Conservation (phyloP, 345 rosid species). For the Adansonia digitata region DNA sequence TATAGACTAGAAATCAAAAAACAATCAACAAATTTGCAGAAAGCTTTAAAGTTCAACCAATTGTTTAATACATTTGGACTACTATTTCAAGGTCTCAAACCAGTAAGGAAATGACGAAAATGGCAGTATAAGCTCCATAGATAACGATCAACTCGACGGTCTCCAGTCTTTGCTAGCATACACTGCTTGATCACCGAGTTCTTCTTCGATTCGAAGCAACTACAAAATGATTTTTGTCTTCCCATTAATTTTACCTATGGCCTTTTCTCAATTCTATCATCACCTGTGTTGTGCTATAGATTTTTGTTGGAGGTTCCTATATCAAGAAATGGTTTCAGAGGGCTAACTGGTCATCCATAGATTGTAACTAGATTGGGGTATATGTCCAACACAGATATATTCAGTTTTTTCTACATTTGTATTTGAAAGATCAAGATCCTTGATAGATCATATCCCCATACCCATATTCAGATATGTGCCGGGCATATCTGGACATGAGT, state of each 20-base stretch:
- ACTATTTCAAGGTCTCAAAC: background rate
- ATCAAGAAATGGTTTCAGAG: background rate
- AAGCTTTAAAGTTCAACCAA: background rate
- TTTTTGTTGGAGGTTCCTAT: background rate
- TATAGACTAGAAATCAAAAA: background rate
- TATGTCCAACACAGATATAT: too few relatives aligned
- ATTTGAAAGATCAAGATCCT: too few relatives aligned
- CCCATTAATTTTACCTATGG: background rate
- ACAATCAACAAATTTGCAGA: background rate
- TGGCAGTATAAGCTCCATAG: background rate
- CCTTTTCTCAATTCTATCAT: background rate
- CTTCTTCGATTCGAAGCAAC: conserved; percentile 93
- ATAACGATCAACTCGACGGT: conserved; percentile 23
- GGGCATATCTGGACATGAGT: too few relatives aligned
- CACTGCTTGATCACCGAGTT: conserved; percentile 67
- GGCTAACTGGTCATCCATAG: too few relatives aligned
- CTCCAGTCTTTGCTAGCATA: conserved; percentile 83
- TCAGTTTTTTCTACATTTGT: too few relatives aligned
- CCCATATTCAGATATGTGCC: too few relatives aligned
- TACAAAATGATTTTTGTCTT: conserved; percentile 20
- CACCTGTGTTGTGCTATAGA: background rate
- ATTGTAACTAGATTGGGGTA: too few relatives aligned
- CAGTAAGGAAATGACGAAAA: background rate
- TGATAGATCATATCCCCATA: too few relatives aligned
- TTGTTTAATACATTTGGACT: background rate